Evolutionary conservation across 2,329 filamentous ascomycete genomes (phyloP), one percentile per base, ranked within the genome.

Genomic region (Apiospora hydei): DNA sequence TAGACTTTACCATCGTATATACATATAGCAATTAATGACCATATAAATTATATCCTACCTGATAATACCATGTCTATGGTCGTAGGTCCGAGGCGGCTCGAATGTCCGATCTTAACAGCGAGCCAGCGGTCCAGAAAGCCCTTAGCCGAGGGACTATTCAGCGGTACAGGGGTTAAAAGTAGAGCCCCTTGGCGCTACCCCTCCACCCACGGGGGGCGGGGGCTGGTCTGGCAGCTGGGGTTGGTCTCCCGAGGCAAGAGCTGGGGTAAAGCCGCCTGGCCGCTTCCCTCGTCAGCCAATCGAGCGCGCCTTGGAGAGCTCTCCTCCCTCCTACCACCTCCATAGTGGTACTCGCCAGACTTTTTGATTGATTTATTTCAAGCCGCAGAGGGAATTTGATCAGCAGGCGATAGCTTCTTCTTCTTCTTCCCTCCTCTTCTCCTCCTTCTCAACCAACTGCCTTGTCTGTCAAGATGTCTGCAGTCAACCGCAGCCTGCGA

Each of bases 401-500:
- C 26, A 38, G 30, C 53, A 61, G 24, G 14, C 24, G 49, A 30
- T 53, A 53, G 53, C 53, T 38, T 21, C 26, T 57, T 21, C 16
- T 24, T 30, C 30, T 24, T 30, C 8, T n/a, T 7, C 30, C 7
- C 16, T 38, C 6, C 30, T 38, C 14, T n/a, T 34, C 34, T 24
- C n/a, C 14, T 41, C 57, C 41, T 16, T 3, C 53, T 34, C 18
- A 18, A 38, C 34, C 5, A 6, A 38, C 34, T 38, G 30, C 10
- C 18, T 41, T 18, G 44, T 46, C 44, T n/a, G 18, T 24, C 57
- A 73, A 67, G 46, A 89, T 89, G 88, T 89, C 87, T 81, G 85
- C 85, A 80, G 84, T 87, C 82, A 85, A 84, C 78, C 86, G 87
- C 78, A 85, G 85, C 80, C 81, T 90, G 77, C 85, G 87, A 78